These are phyloP conservation scores for Neurospora sp. DNA, from an alignment of 495 filamentous ascomycete genomes.

Conservation along the genomic window DNA sequence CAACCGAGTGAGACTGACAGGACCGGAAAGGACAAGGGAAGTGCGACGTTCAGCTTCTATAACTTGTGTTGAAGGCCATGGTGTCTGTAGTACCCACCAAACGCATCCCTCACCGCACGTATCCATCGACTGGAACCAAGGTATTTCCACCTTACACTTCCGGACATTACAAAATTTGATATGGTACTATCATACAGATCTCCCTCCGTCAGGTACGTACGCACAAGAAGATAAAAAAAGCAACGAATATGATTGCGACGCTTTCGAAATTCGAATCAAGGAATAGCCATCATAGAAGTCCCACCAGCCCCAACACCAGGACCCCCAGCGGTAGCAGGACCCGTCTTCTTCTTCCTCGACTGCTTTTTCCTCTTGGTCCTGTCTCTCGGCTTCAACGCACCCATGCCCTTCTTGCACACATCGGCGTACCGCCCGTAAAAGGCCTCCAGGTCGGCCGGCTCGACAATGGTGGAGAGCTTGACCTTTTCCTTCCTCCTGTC, in stretches of 20 bases:
- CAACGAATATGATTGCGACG: background rate
- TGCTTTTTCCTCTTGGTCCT: conserved; percentile 72
- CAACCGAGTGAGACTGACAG: no score
- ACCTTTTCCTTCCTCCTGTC: conserved; percentile 45
- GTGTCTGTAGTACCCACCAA: background rate
- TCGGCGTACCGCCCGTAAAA: conserved; percentile 91
- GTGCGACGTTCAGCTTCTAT: no score
- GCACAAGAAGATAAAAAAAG: background rate
- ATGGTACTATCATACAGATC: background rate
- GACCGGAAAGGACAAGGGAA: no score
- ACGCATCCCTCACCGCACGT: background rate
- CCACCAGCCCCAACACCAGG: background rate
- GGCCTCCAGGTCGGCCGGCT: conserved; percentile 58
- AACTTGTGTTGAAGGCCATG: background rate
- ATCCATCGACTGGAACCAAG: background rate
- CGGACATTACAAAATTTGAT: background rate
- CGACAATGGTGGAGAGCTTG: conserved; percentile 78
- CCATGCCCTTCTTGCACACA: conserved; percentile 79
- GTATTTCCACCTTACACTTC: background rate
- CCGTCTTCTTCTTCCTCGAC: conserved; percentile 58
- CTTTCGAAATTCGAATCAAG: background rate
- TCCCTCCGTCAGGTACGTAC: background rate
- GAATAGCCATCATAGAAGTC: background rate
- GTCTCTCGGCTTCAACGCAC: conserved; percentile 80
- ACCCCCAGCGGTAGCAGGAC: conserved; percentile 18